phyloP scores from a whole-genome alignment of 345 rosid genomes.

The Salix dunnii region DNA sequence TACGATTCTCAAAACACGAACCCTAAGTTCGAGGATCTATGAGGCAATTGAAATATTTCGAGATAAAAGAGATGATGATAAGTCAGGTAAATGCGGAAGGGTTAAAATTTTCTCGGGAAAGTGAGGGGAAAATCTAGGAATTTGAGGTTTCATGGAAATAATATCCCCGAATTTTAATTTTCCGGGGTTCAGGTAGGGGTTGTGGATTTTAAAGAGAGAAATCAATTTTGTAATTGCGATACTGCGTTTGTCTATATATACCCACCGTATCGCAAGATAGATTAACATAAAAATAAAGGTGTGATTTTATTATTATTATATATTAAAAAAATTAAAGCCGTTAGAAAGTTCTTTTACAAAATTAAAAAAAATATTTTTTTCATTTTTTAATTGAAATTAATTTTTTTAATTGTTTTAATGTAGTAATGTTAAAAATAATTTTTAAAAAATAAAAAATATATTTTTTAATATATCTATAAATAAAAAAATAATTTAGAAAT shows the following conservation, averaged over 20 bases:
- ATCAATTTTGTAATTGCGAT: not conserved
- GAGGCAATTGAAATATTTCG: not conserved
- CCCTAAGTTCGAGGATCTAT: not conserved
- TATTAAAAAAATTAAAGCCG: no score
- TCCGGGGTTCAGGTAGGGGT: not conserved
- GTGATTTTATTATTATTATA: no score
- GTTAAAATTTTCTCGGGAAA: slow-evolving; percentile 7
- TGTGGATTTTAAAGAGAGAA: not conserved
- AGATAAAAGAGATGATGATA: not conserved
- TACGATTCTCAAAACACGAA: not conserved
- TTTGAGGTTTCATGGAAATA: slow-evolving; percentile 5
- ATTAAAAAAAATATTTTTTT: no score
- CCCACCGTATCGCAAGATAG: no score
- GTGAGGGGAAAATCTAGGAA: not conserved
- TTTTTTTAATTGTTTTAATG: no score
- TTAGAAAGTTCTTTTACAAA: no score
- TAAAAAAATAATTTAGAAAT: no score
- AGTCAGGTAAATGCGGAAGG: not conserved
- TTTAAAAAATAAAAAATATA: no score
- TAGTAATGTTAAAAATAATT: no score
- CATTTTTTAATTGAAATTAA: no score
- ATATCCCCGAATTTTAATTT: slow-evolving; percentile 2
- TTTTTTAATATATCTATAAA: no score
- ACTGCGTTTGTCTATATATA: not conserved
- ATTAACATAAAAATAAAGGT: no score